Evolutionary conservation across 2,329 filamentous ascomycete genomes (phyloP).

Genomic region (Esteya vermicola): DNA sequence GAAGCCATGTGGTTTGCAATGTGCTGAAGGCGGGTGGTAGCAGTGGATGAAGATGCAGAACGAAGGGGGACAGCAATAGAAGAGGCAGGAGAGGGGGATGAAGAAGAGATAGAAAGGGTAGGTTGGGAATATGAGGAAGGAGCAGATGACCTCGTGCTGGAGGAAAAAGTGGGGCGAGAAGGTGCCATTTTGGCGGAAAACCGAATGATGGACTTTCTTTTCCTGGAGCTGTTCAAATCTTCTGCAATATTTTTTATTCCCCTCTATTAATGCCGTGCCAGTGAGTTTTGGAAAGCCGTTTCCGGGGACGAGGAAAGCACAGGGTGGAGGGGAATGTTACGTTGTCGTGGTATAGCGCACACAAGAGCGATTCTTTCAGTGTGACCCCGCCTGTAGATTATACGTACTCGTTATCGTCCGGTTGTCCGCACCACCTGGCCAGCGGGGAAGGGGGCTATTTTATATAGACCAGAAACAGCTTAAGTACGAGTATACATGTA

Average conservation of each 20-base stretch:
- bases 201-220: neutral
- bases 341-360: no score
- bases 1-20: constrained; percentile 52
- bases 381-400: constrained; percentile 1
- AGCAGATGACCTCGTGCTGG: neutral
- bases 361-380: no score
- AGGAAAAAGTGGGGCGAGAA: constrained; percentile 7
- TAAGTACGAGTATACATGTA: no score
- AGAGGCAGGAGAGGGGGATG: constrained; percentile 9
- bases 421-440: neutral
- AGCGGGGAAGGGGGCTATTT: no score
- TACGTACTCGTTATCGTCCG: no score
- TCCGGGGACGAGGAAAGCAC: neutral
- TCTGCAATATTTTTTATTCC: neutral
- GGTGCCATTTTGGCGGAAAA: constrained; percentile 4
- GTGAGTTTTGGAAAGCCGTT: no score
- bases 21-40: constrained; percentile 40
- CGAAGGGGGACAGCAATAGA: no score
- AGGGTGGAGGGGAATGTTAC: neutral
- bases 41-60: constrained; percentile 29
- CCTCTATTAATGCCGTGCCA: no score
- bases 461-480: no score
- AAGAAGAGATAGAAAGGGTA: neutral
- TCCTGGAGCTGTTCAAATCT: neutral
- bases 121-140: constrained; percentile 3